A percentile compares a stretch with the other conserved stretches of the same genome.
These are phyloP conservation scores for Schizothecium vesticola DNA, from an alignment of 495 filamentous ascomycete genomes.

Conservation along the genomic window DNA sequence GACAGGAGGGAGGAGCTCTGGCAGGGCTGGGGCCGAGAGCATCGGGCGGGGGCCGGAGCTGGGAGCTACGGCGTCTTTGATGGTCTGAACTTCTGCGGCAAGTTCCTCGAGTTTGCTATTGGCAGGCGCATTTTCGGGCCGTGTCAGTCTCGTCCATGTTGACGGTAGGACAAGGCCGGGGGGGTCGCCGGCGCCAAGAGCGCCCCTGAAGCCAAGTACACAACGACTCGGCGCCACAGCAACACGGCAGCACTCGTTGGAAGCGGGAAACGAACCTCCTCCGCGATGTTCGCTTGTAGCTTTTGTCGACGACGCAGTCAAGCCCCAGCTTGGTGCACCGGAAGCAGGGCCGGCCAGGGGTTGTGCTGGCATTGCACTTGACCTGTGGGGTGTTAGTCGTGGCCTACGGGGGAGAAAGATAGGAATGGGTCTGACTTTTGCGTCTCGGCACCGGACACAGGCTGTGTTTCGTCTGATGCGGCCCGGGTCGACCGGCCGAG, in stretches of 20 bases:
- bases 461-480: constrained; percentile 41
- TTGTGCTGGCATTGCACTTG: constrained; percentile 39
- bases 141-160: neutral
- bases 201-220: neutral
- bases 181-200: neutral
- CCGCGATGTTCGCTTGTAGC: constrained; percentile 40
- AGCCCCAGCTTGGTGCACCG: constrained; percentile 42
- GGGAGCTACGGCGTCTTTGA: constrained; percentile 39
- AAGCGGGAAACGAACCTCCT: constrained; percentile 29
- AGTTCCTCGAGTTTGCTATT: constrained; percentile 42
- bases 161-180: neutral
- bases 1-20: constrained; percentile 11
- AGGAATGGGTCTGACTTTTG: constrained; percentile 28
- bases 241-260: neutral
- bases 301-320: constrained; percentile 41
- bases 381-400: constrained; percentile 24
- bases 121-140: neutral
- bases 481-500: constrained; percentile 12
- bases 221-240: neutral
- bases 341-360: constrained; percentile 36
- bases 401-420: neutral
- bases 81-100: constrained; percentile 39
- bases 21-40: constrained; percentile 9
- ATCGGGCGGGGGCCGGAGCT: neutral
- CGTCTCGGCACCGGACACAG: constrained; percentile 39